Conservation (phyloP, 2,329 filamentous ascomycete species). For the Aspergillus candidus region DNA sequence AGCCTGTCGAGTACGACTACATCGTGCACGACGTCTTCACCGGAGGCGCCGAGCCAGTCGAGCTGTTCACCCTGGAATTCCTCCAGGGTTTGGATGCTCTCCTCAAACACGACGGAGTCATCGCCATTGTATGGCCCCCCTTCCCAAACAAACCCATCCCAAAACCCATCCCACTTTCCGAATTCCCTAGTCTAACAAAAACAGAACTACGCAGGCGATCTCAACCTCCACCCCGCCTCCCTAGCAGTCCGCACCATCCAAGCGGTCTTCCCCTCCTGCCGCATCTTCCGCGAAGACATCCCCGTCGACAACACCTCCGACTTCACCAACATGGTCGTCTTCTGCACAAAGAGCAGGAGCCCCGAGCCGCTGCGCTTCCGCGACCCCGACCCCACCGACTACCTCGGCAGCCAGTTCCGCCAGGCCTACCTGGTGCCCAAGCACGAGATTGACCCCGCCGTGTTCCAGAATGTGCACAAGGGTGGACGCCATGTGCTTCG, state of each 20-base stretch:
- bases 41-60: slow-evolving; percentile 82
- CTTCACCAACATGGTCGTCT: slow-evolving; percentile 95
- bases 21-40: slow-evolving; percentile 98
- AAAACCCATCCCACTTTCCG: not conserved
- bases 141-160: not conserved
- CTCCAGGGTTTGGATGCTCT: slow-evolving; percentile 63
- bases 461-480: slow-evolving; percentile 39
- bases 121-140: slow-evolving; percentile 67
- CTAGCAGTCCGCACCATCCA: slow-evolving; percentile 78
- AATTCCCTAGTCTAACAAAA: slow-evolving; percentile 5
- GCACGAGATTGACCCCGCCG: slow-evolving; percentile 55
- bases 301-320: slow-evolving; percentile 53
- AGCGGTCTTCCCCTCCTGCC: slow-evolving; percentile 78
- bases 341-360: slow-evolving; percentile 65
- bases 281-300: slow-evolving; percentile 76
- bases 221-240: slow-evolving; percentile 67
- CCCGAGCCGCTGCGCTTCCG: slow-evolving; percentile 58
- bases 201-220: slow-evolving; percentile 91
- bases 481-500: slow-evolving; percentile 34
- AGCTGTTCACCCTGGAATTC: slow-evolving; percentile 84
- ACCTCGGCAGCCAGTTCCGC: slow-evolving; percentile 64
- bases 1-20: slow-evolving; percentile 64
- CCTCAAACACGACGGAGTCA: slow-evolving; percentile 69
- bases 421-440: slow-evolving; percentile 64
- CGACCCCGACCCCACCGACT: slow-evolving; percentile 57